Evolutionary conservation across 2,329 filamentous ascomycete genomes (phyloP).

Genomic region (Chaetothyriales sp.): DNA sequence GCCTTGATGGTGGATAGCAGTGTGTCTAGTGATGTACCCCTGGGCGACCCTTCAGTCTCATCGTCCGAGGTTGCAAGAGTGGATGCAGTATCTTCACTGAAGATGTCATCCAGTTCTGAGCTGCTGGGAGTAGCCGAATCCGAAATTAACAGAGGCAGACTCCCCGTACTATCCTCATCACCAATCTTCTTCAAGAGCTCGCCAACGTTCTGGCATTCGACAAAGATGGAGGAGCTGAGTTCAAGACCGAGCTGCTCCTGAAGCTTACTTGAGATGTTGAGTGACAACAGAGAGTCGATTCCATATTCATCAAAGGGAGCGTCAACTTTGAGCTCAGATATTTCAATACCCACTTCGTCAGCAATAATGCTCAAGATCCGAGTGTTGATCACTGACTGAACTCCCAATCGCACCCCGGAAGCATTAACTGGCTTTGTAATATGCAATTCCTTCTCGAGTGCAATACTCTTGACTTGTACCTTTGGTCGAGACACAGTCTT

Average conservation of each 20-base stretch:
- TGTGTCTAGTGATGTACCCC: not conserved
- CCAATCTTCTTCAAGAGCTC: not conserved
- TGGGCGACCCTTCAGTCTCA: not conserved
- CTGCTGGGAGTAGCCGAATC: conserved; percentile 18
- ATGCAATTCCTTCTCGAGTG: conserved; percentile 20
- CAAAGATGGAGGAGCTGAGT: conserved; percentile 12
- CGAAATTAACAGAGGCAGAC: not conserved
- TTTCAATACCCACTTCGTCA: conserved; percentile 17
- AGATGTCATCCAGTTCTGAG: conserved; percentile 17
- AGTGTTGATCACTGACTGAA: not conserved
- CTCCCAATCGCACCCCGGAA: conserved; percentile 12
- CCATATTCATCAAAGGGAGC: conserved; percentile 20
- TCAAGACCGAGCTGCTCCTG: conserved; percentile 1
- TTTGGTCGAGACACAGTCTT: not conserved
- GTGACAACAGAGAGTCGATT: conserved; percentile 24
- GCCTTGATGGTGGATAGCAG: not conserved
- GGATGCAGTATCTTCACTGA: conserved; percentile 8
- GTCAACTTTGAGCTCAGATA: conserved; percentile 16
- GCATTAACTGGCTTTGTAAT: conserved; percentile 16
- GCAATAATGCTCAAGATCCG: conserved; percentile 18
- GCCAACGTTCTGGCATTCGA: conserved; percentile 12
- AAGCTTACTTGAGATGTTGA: conserved; percentile 14
- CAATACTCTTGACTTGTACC: not conserved
- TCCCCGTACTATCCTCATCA: not conserved
- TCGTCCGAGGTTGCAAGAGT: not conserved